phyloP scores from a whole-genome alignment of 352 stramenopile species.

The Peronospora belbahrii region DNA sequence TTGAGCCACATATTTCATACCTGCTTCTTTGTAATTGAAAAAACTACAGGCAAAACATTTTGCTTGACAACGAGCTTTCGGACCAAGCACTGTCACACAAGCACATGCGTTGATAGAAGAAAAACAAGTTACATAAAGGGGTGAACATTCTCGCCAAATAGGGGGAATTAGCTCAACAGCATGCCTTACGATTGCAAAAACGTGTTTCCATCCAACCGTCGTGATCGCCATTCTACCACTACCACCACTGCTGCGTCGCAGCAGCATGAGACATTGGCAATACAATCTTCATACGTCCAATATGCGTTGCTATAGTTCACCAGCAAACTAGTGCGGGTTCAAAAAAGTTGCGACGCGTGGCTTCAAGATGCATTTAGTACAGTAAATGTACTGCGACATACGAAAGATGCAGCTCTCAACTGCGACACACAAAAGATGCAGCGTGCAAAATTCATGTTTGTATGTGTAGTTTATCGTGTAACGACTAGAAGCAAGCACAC shows the following conservation, averaged over 20 bases:
- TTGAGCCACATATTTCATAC: conserved; percentile 26
- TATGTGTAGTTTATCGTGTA: conserved; percentile 4
- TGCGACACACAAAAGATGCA: conserved; percentile 35
- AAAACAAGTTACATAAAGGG: conserved; percentile 46
- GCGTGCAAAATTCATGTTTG: conserved; percentile 4
- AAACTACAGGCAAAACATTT: conserved; percentile 52
- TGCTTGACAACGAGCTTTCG: conserved; percentile 40
- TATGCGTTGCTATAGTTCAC: too few species aligned
- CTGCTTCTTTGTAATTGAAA: conserved; percentile 30
- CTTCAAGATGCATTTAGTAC: conserved; percentile 36
- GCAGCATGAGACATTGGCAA: too few species aligned
- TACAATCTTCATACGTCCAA: too few species aligned
- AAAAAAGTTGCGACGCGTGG: conserved; percentile 30
- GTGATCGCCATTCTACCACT: too few species aligned
- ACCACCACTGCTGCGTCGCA: too few species aligned
- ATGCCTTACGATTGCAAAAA: too few species aligned
- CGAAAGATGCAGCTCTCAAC: conserved; percentile 45
- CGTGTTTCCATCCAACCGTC: too few species aligned
- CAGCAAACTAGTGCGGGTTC: too few species aligned
- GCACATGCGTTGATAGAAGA: conserved; percentile 30
- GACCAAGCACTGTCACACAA: conserved; percentile 21
- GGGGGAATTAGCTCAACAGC: too few species aligned
- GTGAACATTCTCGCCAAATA: conserved; percentile 44
- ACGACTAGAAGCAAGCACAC: conserved; percentile 41
- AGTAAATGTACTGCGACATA: conserved; percentile 33